These are phyloP conservation scores for Phytophthora ohioensis DNA, from an alignment of 352 stramenopile species.

Conservation along the genomic window DNA sequence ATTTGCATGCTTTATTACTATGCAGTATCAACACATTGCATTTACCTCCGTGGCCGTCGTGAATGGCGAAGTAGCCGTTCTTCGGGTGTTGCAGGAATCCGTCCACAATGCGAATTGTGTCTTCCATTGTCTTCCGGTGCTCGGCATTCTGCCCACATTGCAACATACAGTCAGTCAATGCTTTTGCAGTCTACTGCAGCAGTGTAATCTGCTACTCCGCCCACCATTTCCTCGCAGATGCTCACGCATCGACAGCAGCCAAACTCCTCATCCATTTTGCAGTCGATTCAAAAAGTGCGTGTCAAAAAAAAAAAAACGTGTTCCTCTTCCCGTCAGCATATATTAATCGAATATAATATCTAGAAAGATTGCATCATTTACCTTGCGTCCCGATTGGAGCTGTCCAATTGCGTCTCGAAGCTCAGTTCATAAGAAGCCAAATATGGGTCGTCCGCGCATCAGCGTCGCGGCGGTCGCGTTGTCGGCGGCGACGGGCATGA, in stretches of 20 bases:
- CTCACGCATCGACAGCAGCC: conserved; percentile 75
- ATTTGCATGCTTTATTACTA: neutral
- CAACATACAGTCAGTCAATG: neutral
- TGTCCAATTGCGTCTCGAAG: neutral
- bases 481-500: conserved; percentile 85
- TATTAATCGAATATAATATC: neutral
- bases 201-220: neutral
- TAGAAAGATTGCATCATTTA: conserved; percentile 22
- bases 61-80: conserved; percentile 83
- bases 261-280: conserved; percentile 40
- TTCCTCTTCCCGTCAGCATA: neutral
- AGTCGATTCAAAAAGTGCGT: conserved; percentile 19
- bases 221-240: conserved; percentile 83
- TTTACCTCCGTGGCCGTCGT: conserved; percentile 84
- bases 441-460: conserved; percentile 49
- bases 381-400: neutral
- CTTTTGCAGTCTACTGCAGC: neutral
- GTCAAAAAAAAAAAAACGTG: too few species aligned
- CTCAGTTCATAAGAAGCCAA: conserved; percentile 17
- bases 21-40: neutral
- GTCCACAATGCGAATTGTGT: conserved; percentile 79
- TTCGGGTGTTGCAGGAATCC: conserved; percentile 58
- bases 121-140: conserved; percentile 85
- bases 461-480: conserved; percentile 70
- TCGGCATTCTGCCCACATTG: conserved; percentile 62